phyloP scores from a whole-genome alignment of 371 early-diverging fungal species.

The Rhizopus delemar region DNA sequence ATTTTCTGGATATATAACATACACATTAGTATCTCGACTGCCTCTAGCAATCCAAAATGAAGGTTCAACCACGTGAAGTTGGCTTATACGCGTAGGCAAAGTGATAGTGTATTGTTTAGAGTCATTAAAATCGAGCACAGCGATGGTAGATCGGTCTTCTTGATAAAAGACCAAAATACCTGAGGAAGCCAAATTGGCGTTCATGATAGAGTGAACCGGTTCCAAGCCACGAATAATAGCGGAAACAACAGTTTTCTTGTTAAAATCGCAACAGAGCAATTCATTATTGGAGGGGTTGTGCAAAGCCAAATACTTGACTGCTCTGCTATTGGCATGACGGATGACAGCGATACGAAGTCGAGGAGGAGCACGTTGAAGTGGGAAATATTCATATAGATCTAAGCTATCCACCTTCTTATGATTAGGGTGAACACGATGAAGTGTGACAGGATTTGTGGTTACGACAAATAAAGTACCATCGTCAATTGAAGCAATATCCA shows the following conservation, averaged over 20 bases:
- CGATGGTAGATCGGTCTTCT: slow-evolving; percentile 51
- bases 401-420: slow-evolving; percentile 62
- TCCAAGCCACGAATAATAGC: slow-evolving; percentile 56
- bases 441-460: slow-evolving; percentile 70
- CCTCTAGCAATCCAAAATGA: slow-evolving; percentile 63
- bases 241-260: slow-evolving; percentile 56
- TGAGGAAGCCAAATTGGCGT: slow-evolving; percentile 42
- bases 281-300: slow-evolving; percentile 74
- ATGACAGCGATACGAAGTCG: slow-evolving; percentile 58
- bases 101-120: slow-evolving; percentile 54
- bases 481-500: slow-evolving; percentile 63
- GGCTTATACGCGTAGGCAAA: slow-evolving; percentile 49
- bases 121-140: slow-evolving; percentile 65
- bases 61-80: slow-evolving; percentile 52
- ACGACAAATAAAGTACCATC: slow-evolving; percentile 62
- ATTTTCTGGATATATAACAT: slow-evolving; percentile 39
- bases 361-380: slow-evolving; percentile 67
- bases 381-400: slow-evolving; percentile 80
- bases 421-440: slow-evolving; percentile 62
- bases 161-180: slow-evolving; percentile 68
- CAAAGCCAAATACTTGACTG: slow-evolving; percentile 56
- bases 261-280: slow-evolving; percentile 65
- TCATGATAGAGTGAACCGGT: slow-evolving; percentile 61
- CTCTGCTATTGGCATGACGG: slow-evolving; percentile 27
- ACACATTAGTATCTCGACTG: slow-evolving; percentile 49